Conservation (phyloP, 768 basidiomycete genomes). For the Lanmaoa rubissima region DNA sequence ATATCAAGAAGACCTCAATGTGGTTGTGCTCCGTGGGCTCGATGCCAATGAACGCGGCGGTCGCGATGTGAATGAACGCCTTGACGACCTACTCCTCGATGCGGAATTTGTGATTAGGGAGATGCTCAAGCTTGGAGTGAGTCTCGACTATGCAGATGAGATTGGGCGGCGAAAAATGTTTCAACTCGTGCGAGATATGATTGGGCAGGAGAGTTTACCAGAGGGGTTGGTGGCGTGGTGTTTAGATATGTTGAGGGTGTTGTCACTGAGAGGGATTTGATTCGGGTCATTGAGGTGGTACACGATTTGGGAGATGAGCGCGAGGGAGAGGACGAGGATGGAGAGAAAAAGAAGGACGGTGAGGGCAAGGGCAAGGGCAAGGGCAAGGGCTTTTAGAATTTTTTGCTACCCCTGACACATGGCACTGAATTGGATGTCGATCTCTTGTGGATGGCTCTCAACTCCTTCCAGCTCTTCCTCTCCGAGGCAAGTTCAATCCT, state of each 20-base stretch:
- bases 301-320: no score
- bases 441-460: conserved; percentile 31
- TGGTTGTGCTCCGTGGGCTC: conserved; percentile 31
- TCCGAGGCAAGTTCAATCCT: no score
- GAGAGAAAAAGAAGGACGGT: conserved; percentile 41
- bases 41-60: no score
- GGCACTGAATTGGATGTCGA: neutral
- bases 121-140: conserved; percentile 72
- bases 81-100: no score
- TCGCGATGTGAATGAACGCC: no score
- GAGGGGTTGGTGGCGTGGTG: no score
- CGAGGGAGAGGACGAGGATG: no score
- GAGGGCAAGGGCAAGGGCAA: conserved; percentile 28
- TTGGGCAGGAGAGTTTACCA: no score
- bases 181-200: conserved; percentile 73
- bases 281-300: no score
- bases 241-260: no score
- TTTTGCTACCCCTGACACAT: neutral
- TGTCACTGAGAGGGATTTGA: no score
- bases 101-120: conserved; percentile 73
- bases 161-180: conserved; percentile 89
- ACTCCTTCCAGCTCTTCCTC: no score
- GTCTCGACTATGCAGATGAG: conserved; percentile 90
- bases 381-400: neutral
- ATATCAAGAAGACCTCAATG: conserved; percentile 44